Evolutionary conservation across 169 alveolate species (phyloP).

Genomic region (Plasmodium blacklocki): DNA sequence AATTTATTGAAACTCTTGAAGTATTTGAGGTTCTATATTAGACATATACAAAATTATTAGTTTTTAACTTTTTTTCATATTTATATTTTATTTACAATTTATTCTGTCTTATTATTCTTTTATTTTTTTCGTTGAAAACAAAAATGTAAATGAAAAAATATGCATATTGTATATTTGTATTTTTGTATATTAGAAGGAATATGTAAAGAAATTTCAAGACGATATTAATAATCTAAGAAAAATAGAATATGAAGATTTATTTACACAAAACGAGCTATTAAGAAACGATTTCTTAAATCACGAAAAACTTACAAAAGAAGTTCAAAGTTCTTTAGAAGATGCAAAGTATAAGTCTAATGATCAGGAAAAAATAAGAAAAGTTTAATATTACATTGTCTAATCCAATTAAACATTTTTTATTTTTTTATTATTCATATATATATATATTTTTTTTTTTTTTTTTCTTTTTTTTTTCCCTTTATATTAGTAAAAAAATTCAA

Average conservation of each 20-base stretch:
- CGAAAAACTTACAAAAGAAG: slow-evolving; percentile 60
- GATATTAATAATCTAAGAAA: slow-evolving; percentile 61
- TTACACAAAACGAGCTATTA: slow-evolving; percentile 70
- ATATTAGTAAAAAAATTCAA: slow-evolving; percentile 71
- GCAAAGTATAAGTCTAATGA: slow-evolving; percentile 55
- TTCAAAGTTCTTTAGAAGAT: slow-evolving; percentile 68
- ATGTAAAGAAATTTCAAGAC: slow-evolving; percentile 43
- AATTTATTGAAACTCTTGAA: slow-evolving; percentile 73
- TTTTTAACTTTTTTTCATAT: not conserved
- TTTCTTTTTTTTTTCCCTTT: not conserved
- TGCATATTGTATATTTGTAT: not conserved
- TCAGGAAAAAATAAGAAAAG: not conserved
- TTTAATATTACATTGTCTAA: not conserved
- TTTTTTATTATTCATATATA: not conserved
- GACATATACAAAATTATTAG: too few species aligned
- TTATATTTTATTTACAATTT: slow-evolving; percentile 7
- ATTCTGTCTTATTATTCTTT: slow-evolving; percentile 8
- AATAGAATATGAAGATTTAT: slow-evolving; percentile 34
- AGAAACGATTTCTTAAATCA: slow-evolving; percentile 67
- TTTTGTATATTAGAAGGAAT: slow-evolving; percentile 64
- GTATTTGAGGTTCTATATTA: slow-evolving; percentile 55
- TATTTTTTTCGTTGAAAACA: slow-evolving; percentile 36
- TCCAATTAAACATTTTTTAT: not conserved
- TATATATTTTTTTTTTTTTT: not conserved
- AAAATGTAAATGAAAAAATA: slow-evolving; percentile 10